Evolutionary conservation across 768 basidiomycete species (phyloP), one percentile per base, ranked within the genome.

Genomic region (Xerocomellus chrysenteron): DNA sequence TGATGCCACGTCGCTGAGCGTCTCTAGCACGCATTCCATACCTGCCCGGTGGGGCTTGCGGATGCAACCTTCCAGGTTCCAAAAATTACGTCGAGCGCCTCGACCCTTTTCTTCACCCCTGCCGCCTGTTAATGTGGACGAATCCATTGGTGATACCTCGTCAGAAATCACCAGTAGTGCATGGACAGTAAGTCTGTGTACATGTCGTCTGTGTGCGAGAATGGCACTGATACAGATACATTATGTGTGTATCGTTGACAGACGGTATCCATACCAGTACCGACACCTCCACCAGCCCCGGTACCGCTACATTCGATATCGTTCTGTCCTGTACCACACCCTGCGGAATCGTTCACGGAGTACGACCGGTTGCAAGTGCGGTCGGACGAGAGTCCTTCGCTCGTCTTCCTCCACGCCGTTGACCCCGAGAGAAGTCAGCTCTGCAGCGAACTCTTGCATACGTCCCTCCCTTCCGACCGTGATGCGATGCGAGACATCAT

Each of bases 321-420:
- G 13, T 71, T 71, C 33, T 57, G 54, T 33, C 72, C 69, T 8
- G 42, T 57, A 0, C 16, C 56, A 11, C 67, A 60, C 24, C 44
- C 59, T 11, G 58, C 69, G 5, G 70, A 71, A 35, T 73, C 69
- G 37, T 71, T 71, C 19, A 64, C 61, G 8, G 70, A 71, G 37
- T 61, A 71, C n/a, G 62, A 71, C 28, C 64, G 69, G 40, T 41
- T 71, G 43, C 59, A 55, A 10, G 56, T 69, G 17, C 62, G 60
- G 16, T 69, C 60, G 12, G 43, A 47, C 26, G 58, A 71, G 55
- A 58, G 19, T 14, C 62, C 71, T 1, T 32, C 56, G 17, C 44
- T 63, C n/a, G 60, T 64, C 5, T 45, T 71, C 49, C 56, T 73
- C 36, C 58, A 57, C 28, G 56, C 53, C 12, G 60, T 61, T 8